Percentiles rank a stretch among this genome's conserved stretches.
Conservation (phyloP, 2,329 filamentous ascomycete genomes). For the Phialophora verrucosa region DNA sequence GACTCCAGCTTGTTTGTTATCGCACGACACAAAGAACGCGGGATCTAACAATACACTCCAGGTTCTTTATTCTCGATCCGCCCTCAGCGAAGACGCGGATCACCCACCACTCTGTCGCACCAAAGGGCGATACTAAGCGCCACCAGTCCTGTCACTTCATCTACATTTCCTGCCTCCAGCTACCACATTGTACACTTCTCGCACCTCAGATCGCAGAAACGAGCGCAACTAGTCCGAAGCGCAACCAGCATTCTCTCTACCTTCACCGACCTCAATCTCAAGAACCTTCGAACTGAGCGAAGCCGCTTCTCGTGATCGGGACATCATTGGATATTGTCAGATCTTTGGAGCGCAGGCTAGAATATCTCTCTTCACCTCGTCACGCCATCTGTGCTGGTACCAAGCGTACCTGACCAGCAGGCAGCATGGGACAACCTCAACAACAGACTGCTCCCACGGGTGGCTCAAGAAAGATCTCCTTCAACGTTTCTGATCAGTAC, state of each 20-base stretch:
- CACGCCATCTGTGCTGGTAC: background rate
- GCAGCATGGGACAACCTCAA: constrained; percentile 51
- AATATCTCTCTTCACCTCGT: background rate
- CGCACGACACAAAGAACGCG: constrained; percentile 25
- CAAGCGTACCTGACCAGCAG: background rate
- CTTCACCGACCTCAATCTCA: constrained; percentile 1
- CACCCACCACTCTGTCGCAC: background rate
- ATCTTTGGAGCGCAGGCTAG: background rate
- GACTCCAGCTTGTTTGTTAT: constrained; percentile 14
- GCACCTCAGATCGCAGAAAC: background rate
- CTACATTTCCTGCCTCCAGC: background rate
- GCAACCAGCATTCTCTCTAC: background rate
- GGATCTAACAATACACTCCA: constrained; percentile 14
- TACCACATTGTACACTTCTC: background rate
- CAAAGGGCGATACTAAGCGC: background rate
- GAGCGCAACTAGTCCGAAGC: background rate
- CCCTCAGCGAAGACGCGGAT: constrained; percentile 1
- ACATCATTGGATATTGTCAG: constrained; percentile 2
- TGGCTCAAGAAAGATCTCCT: constrained; percentile 89
- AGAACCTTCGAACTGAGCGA: background rate
- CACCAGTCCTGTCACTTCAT: background rate
- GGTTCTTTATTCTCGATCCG: constrained; percentile 13
- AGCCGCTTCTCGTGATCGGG: background rate
- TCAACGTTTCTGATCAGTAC: constrained; percentile 99
- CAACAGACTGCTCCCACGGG: constrained; percentile 57